Conservation (phyloP, 768 basidiomycete species). For the Suillus paluster region DNA sequence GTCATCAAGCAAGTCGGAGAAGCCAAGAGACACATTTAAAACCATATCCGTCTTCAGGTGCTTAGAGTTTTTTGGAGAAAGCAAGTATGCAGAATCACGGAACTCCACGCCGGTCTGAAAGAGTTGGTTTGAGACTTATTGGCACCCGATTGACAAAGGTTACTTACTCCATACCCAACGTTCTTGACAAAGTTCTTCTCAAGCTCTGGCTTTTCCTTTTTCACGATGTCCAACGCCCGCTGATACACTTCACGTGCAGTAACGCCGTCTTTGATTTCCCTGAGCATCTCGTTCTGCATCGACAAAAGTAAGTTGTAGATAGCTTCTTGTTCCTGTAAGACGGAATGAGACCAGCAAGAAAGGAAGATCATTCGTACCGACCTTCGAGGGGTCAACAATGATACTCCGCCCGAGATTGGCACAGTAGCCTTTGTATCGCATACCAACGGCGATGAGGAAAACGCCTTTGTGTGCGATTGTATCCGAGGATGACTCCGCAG, state of each 20-base stretch:
- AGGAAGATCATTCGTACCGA: conserved; percentile 34
- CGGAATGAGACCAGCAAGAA: conserved; percentile 1
- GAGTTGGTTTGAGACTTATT: conserved; percentile 8
- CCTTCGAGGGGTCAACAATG: conserved; percentile 92
- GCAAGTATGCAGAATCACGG: conserved; percentile 82
- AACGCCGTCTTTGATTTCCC: conserved; percentile 79
- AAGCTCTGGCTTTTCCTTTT: conserved; percentile 79
- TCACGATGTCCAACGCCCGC: conserved; percentile 68
- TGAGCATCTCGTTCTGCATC: conserved; percentile 76
- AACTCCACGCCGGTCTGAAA: conserved; percentile 93
- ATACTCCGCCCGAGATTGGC: conserved; percentile 93
- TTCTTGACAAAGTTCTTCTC: conserved; percentile 88
- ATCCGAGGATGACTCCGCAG: conserved; percentile 84
- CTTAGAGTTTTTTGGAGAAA: conserved; percentile 80
- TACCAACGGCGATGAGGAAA: conserved; percentile 82
- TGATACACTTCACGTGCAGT: conserved; percentile 82
- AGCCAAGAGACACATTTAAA: conserved; percentile 83
- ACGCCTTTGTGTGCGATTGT: conserved; percentile 88
- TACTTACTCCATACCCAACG: conserved; percentile 83
- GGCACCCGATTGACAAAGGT: background rate
- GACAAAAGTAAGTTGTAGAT: conserved; percentile 81
- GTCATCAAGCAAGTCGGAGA: conserved; percentile 78
- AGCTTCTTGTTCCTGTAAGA: conserved; percentile 82
- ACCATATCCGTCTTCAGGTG: conserved; percentile 81
- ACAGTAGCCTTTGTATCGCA: conserved; percentile 93